These are phyloP conservation scores for Trichophyton schoenleinii DNA, from an alignment of 2,329 filamentous ascomycete species.

Conservation along the genomic window DNA sequence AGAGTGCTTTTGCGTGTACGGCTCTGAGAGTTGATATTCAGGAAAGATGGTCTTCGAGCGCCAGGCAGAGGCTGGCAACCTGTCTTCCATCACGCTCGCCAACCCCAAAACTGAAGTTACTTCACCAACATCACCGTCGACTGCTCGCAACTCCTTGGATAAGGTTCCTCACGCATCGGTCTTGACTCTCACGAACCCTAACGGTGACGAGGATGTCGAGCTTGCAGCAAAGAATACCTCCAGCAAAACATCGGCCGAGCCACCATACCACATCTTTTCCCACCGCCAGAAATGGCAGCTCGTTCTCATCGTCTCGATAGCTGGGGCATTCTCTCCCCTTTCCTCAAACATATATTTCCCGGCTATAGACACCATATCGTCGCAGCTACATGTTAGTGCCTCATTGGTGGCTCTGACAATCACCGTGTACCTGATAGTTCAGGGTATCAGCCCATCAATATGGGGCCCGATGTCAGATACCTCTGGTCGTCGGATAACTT, in stretches of 20 bases:
- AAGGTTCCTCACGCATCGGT: neutral
- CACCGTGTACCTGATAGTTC: slow-evolving; percentile 41
- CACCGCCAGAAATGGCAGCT: slow-evolving; percentile 1
- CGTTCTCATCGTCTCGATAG: slow-evolving; percentile 6
- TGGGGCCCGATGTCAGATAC: slow-evolving; percentile 51
- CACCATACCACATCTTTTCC: slow-evolving; percentile 1
- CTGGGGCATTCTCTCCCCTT: slow-evolving; percentile 7
- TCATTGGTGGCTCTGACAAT: slow-evolving; percentile 39
- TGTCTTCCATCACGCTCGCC: neutral
- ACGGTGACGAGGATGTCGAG: neutral
- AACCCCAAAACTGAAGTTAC: neutral
- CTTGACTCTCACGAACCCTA: neutral
- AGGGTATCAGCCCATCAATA: slow-evolving; percentile 49
- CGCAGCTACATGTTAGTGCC: slow-evolving; percentile 29
- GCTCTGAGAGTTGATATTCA: neutral
- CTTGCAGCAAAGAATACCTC: neutral
- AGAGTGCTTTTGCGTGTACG: neutral
- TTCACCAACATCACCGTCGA: neutral
- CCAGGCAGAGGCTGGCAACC: neutral
- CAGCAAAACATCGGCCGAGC: neutral
- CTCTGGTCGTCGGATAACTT: slow-evolving; percentile 49
- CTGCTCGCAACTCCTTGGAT: neutral
- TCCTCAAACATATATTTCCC: slow-evolving; percentile 38
- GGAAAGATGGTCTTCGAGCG: neutral
- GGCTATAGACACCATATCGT: slow-evolving; percentile 21